Conservation (phyloP, 1,139 yeast genomes). For the Saccharomyces hybrid region DNA sequence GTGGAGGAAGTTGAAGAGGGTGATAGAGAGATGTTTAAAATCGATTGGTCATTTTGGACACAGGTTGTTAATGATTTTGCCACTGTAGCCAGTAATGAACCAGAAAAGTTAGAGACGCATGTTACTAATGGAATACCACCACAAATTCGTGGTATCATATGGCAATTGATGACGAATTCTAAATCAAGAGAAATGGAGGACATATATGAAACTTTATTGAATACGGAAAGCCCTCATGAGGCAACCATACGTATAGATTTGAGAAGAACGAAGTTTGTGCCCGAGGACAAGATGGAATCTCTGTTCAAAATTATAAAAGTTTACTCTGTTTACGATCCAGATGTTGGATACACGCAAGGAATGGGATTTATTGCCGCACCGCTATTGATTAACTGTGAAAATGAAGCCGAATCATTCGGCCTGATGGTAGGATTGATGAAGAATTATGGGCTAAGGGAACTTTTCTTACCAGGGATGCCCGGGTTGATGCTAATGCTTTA, state of each 20-base stretch:
- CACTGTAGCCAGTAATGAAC: slow-evolving; percentile 53
- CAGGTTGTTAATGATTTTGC: slow-evolving; percentile 68
- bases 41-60: slow-evolving; percentile 90
- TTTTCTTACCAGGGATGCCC: slow-evolving; percentile 86
- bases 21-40: slow-evolving; percentile 35
- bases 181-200: slow-evolving; percentile 69
- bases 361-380: slow-evolving; percentile 92
- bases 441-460: slow-evolving; percentile 64
- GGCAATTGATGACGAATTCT: slow-evolving; percentile 86
- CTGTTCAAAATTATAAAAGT: slow-evolving; percentile 72
- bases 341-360: slow-evolving; percentile 95
- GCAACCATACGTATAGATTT: slow-evolving; percentile 75
- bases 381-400: slow-evolving; percentile 60
- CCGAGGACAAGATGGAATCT: slow-evolving; percentile 50
- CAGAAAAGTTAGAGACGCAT: slow-evolving; percentile 51
- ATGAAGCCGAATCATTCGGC: slow-evolving; percentile 80
- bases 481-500: slow-evolving; percentile 79
- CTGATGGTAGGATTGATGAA: slow-evolving; percentile 77
- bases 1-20: slow-evolving; percentile 14
- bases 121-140: slow-evolving; percentile 74
- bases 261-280: slow-evolving; percentile 74
- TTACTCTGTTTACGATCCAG: slow-evolving; percentile 78
- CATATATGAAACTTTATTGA: slow-evolving; percentile 46
- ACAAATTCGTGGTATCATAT: slow-evolving; percentile 77
- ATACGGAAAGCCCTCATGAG: slow-evolving; percentile 57